Conservation (phyloP, 2,329 filamentous ascomycete species). For the Fusarium tanahbumbuense region DNA sequence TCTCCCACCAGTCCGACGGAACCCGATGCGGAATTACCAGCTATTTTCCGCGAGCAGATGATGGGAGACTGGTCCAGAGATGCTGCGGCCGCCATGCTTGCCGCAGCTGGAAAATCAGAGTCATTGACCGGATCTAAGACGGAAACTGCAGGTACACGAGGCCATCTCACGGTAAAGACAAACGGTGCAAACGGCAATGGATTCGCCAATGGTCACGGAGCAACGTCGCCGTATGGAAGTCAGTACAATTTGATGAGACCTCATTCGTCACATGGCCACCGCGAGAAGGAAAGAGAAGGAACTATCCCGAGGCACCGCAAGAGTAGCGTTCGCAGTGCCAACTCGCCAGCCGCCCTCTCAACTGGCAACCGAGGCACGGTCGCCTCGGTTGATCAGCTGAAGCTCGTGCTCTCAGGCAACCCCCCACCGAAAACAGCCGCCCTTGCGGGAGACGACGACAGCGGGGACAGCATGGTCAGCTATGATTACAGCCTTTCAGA, state of each 20-base stretch:
- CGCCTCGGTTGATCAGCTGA: conserved; percentile 72
- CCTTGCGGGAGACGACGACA: conserved; percentile 59
- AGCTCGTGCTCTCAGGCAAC: conserved; percentile 69
- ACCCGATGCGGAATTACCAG: conserved; percentile 69
- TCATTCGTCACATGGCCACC: conserved; percentile 57
- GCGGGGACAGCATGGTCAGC: conserved; percentile 77
- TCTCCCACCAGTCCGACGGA: conserved; percentile 54
- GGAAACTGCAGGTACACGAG: conserved; percentile 67
- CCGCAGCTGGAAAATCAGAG: conserved; percentile 75
- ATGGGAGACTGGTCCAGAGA: conserved; percentile 84
- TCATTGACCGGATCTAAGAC: conserved; percentile 81
- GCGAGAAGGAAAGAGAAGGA: conserved; percentile 47
- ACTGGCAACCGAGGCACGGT: conserved; percentile 62
- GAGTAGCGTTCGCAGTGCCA: conserved; percentile 64
- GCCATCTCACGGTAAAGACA: conserved; percentile 69
- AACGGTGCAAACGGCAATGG: conserved; percentile 54
- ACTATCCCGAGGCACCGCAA: conserved; percentile 61
- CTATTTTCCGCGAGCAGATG: conserved; percentile 78
- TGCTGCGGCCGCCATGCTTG: conserved; percentile 73
- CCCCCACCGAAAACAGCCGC: conserved; percentile 54
- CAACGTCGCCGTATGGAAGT: conserved; percentile 61
- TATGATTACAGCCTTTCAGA: conserved; percentile 77
- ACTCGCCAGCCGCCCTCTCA: conserved; percentile 58
- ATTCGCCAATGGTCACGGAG: conserved; percentile 48
- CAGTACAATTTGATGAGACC: conserved; percentile 62